These are phyloP conservation scores for Nissolia schottii DNA, from an alignment of 306 rosid genomes.

Conservation along the genomic window DNA sequence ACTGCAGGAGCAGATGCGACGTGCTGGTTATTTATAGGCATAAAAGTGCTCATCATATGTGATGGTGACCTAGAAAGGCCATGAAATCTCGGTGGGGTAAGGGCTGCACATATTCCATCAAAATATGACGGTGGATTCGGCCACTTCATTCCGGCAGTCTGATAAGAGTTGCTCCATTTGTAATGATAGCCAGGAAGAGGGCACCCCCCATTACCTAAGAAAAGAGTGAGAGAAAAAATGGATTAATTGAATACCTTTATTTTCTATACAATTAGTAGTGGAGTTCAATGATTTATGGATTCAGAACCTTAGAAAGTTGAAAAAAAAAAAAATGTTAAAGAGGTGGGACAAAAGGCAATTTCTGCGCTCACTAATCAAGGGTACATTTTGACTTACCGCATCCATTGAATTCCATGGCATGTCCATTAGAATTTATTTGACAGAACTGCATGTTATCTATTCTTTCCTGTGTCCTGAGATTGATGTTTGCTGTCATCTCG, in stretches of 20 bases:
- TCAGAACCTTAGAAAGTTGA: neutral
- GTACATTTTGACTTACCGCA: conserved; percentile 40
- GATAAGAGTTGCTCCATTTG: conserved; percentile 46
- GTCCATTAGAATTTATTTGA: conserved; percentile 29
- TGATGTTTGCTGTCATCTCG: neutral
- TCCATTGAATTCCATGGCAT: conserved; percentile 38
- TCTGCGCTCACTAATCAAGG: neutral
- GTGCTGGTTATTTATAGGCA: conserved; percentile 38
- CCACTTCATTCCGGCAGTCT: conserved; percentile 34
- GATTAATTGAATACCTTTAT: neutral
- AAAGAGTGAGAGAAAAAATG: neutral
- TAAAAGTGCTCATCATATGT: conserved; percentile 37
- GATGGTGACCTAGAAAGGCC: conserved; percentile 46
- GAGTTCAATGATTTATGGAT: conserved; percentile 3
- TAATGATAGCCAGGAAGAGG: conserved; percentile 38
- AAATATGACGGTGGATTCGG: conserved; percentile 48
- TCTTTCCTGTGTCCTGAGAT: conserved; percentile 22
- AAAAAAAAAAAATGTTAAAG: neutral
- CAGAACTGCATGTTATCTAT: conserved; percentile 22
- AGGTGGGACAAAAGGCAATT: neutral
- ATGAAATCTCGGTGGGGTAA: conserved; percentile 36
- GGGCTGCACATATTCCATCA: conserved; percentile 32
- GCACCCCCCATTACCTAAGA: conserved; percentile 29
- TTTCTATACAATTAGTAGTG: neutral
- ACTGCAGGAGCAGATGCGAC: conserved; percentile 49